A percentile compares a stretch with the other conserved stretches of the same genome.
Evolutionary conservation across 2,329 filamentous ascomycete genomes (phyloP).

Genomic region (Beauveria asiatica): DNA sequence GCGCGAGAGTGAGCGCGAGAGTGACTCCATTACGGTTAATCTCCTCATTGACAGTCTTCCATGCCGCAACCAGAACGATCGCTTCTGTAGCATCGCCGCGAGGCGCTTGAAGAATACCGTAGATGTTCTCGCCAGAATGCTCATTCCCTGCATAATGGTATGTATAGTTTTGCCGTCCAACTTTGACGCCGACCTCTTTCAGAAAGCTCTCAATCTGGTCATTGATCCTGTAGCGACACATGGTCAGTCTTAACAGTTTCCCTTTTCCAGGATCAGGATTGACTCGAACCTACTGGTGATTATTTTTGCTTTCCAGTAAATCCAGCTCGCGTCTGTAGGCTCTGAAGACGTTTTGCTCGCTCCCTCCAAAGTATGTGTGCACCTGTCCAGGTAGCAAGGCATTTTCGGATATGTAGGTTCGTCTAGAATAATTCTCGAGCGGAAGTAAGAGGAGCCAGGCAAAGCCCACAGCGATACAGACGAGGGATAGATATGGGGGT

Average conservation of each 20-base stretch:
- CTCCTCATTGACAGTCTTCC: constrained; percentile 70
- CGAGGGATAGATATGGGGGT: constrained; percentile 77
- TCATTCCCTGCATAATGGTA: constrained; percentile 70
- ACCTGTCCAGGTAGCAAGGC: constrained; percentile 92
- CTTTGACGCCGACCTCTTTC: constrained; percentile 72
- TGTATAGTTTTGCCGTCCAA: constrained; percentile 78
- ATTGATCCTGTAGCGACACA: constrained; percentile 41
- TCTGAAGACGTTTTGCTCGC: constrained; percentile 88
- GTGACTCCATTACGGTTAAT: constrained; percentile 83
- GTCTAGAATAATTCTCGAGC: constrained; percentile 80
- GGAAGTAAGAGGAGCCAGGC: constrained; percentile 86
- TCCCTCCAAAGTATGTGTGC: constrained; percentile 94
- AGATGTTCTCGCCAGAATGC: constrained; percentile 79
- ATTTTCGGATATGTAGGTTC: constrained; percentile 96
- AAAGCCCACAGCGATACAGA: constrained; percentile 78
- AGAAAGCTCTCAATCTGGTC: constrained; percentile 69
- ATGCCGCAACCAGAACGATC: constrained; percentile 83
- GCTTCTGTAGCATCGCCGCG: constrained; percentile 95
- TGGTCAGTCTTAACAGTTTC: background rate
- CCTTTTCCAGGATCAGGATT: no score
- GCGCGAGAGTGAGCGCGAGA: constrained; percentile 73
- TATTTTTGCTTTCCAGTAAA: constrained; percentile 44
- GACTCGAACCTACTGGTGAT: constrained; percentile 38
- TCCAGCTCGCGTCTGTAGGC: constrained; percentile 83
- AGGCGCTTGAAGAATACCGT: constrained; percentile 86